Percentiles rank a stretch among this genome's conserved stretches.
These are phyloP conservation scores for Russula virescens DNA, from an alignment of 768 basidiomycete species.

Conservation along the genomic window DNA sequence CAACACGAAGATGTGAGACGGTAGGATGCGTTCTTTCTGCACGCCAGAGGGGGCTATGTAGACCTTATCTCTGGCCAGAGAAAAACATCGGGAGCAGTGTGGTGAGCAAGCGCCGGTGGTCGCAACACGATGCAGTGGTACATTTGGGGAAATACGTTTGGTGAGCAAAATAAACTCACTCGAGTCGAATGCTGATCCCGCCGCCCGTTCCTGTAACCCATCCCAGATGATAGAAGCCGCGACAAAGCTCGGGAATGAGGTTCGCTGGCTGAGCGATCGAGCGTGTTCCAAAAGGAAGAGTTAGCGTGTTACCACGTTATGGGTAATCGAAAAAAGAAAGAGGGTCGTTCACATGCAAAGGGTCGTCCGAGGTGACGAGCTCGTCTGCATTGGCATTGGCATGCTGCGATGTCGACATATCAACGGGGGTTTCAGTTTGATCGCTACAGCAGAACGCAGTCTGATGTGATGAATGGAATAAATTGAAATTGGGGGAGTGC, in stretches of 20 bases:
- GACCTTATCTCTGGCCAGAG: slow-evolving; percentile 64
- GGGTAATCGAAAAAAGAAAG: slow-evolving; percentile 21
- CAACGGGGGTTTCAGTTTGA: too few relatives aligned
- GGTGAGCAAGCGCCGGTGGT: neutral
- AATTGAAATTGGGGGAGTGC: neutral
- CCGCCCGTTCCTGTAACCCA: slow-evolving; percentile 92
- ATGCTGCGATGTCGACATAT: neutral
- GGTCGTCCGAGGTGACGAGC: slow-evolving; percentile 56
- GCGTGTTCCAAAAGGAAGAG: neutral
- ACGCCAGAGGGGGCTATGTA: slow-evolving; percentile 87
- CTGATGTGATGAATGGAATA: too few relatives aligned
- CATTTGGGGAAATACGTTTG: too few relatives aligned
- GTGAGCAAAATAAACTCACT: slow-evolving; percentile 37
- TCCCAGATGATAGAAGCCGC: slow-evolving; percentile 77
- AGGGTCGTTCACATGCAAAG: slow-evolving; percentile 44
- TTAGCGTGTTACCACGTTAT: neutral
- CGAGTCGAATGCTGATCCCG: slow-evolving; percentile 68
- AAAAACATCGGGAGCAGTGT: too few relatives aligned
- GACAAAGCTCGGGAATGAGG: slow-evolving; percentile 80
- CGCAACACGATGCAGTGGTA: too few relatives aligned
- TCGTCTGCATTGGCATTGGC: slow-evolving; percentile 35
- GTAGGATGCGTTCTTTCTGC: slow-evolving; percentile 82
- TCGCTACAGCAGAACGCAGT: too few relatives aligned
- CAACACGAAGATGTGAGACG: slow-evolving; percentile 82
- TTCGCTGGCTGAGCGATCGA: slow-evolving; percentile 66